Base-by-base conservation (phyloP, 2,329 filamentous ascomycete species). In the Claviceps sp. region DNA sequence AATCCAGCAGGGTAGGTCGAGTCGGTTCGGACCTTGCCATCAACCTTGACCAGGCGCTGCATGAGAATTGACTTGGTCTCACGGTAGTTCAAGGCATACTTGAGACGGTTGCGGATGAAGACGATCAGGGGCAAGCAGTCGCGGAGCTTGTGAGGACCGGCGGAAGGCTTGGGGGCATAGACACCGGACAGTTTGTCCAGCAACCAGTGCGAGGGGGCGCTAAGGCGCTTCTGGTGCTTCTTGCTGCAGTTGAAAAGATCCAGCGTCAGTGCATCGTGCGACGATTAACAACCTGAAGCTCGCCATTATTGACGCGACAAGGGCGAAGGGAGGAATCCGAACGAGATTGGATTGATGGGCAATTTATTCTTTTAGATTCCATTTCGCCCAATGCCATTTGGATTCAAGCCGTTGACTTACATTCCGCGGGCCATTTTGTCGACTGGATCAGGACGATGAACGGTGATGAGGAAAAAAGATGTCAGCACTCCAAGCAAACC, bases 161-260 rank as follows among this genome's bases (percentile, higher is more conserved):
- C 70, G 60, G 81, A 83, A 61, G 83, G 78, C 68, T 71, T 71
- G 66, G 83, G 83, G 64, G 81, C 84, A 70, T 87, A 91, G 76
- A 81, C 79, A 72, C 93, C 93, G 75, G 89, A 95, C 72, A 98
- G 83, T 78, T 98, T 98, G 88, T 98, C 93, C 74, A 98, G 82
- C 72, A 98, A 88, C 93, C 93, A 98, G 86, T 97, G 93, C 74
- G 87, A 94, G 72, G 93, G 93, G 73, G 93, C 93, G 78, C 87
- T 93, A 72, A 97, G 83, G 82, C 93, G 90, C 90, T 98, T 97
- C 78, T 97, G 91, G 79, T 98, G 93, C 87, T 96, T 96, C 84
- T 93, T 94, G 77, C 86, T 90, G 70, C 68, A 61, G 44, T n/a
- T 37, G 40, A 14, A 46, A 38, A 4, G 24, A 5, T 6, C 3